Conservation (phyloP, 208 protist genomes). For the Crithidia sp. region DNA sequence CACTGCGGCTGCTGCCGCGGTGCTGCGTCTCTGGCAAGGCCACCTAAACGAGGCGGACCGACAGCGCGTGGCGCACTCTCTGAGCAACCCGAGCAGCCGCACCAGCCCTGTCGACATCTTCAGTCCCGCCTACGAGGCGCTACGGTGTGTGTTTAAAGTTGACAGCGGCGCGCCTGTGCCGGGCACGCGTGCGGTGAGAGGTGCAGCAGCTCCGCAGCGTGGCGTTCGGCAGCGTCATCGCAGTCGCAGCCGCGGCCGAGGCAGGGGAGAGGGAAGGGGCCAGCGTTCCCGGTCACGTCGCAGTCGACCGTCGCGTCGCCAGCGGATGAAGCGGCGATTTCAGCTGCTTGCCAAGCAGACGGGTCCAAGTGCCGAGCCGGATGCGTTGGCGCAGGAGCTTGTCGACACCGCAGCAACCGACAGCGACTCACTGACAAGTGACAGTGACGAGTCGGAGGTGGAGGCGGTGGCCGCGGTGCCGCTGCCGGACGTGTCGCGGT, state of each 20-base stretch:
- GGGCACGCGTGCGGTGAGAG: not conserved
- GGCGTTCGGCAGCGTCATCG: not conserved
- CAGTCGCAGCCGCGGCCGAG: slow-evolving; percentile 13
- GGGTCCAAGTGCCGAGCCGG: not conserved
- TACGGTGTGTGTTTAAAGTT: slow-evolving; percentile 35
- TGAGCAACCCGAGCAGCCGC: slow-evolving; percentile 44
- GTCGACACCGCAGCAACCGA: slow-evolving; percentile 3
- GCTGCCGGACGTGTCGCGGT: slow-evolving; percentile 31
- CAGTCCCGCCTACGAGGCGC: slow-evolving; percentile 39
- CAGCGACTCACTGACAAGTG: not conserved
- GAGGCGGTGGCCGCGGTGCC: not conserved
- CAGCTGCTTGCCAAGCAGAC: slow-evolving; percentile 6
- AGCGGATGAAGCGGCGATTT: slow-evolving; percentile 16
- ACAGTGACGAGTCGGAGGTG: not conserved
- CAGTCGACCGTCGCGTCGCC: slow-evolving; percentile 7
- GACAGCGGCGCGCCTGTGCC: not conserved
- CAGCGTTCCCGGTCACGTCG: slow-evolving; percentile 12
- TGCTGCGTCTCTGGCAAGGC: slow-evolving; percentile 28
- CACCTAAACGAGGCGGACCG: slow-evolving; percentile 24
- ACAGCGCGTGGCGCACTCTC: slow-evolving; percentile 21
- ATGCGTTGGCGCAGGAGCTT: slow-evolving; percentile 4
- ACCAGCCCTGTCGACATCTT: slow-evolving; percentile 38
- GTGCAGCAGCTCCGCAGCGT: not conserved
- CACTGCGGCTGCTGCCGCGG: not conserved
- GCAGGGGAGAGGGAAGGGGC: not conserved